Percentiles rank a stretch among this genome's conserved stretches.
Evolutionary conservation across 1,284 basidiomycete species (phyloP).

Genomic region (Puccinia triticina): DNA sequence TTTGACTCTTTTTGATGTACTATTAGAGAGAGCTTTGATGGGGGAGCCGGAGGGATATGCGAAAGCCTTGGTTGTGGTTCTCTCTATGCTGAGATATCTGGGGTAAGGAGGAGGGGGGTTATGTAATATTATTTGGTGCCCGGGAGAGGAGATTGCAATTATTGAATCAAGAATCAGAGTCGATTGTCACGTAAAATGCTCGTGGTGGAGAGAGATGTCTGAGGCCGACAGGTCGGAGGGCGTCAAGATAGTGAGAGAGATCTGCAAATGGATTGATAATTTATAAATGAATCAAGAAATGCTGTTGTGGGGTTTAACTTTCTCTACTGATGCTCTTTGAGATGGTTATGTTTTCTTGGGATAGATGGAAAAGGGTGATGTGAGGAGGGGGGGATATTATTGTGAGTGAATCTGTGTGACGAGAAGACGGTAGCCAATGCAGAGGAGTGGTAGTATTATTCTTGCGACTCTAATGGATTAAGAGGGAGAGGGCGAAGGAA

Average conservation of each 20-base stretch:
- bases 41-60: too few species aligned
- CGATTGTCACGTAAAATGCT: background rate
- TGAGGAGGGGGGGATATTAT: background rate
- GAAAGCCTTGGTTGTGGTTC: too few species aligned
- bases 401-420: background rate
- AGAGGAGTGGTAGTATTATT: background rate
- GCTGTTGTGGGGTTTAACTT: too few species aligned
- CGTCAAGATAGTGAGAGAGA: background rate
- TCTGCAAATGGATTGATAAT: background rate
- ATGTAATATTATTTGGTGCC: too few species aligned
- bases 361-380: background rate
- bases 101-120: too few species aligned
- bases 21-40: background rate
- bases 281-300: too few species aligned
- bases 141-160: background rate
- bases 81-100: background rate
- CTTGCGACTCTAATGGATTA: background rate
- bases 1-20: background rate
- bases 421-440: background rate
- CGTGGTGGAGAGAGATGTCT: background rate
- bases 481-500: background rate
- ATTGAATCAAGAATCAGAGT: background rate
- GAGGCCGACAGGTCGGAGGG: background rate
- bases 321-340: background rate
- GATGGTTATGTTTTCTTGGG: background rate